Base-by-base conservation (phyloP, 2,329 filamentous ascomycete species). In the Xylariales sp. region DNA sequence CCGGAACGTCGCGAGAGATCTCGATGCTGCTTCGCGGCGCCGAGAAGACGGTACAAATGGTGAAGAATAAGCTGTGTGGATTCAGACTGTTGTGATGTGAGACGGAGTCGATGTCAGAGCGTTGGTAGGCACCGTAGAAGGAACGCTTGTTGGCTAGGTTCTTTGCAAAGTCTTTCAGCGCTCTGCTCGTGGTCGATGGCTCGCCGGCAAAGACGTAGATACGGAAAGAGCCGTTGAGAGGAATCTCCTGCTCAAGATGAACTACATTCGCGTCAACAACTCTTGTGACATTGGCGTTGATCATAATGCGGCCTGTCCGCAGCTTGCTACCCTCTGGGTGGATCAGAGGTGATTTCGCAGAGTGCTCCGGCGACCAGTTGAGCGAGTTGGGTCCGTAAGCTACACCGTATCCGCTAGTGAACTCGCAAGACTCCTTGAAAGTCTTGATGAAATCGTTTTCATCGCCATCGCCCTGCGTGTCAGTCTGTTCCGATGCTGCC, bases 331-430 rank as follows among this genome's bases (percentile, higher is more conserved):
- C 73, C 29, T 75, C 63, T 3, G 84, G 77, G 44, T 86, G 74
- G 58, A 93, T 84, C 43, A 88, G 66, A 9, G 74, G 64, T 14
- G 86, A 87, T 55, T 84, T 73, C 11, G 84, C 86, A 1, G 80
- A 72, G 63, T 95, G 89, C 3, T 69, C 68, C 1, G 78, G 62
- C 8, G 84, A 86, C 87, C 88, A 95, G 67, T 95, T 95, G 64
- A 95, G 74, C 21, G 77, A 65, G 64, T 95, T 96, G 40, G 85
- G 74, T 49, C 82, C 76, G 68, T 95, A 95, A 21, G 82, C 84
- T 16, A 95, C 88, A 46, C 90, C 90, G 60, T 95, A 95, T 44
- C 90, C 90, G 49, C 85, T 89, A 9, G 89, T 95, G 63, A 95
- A 95, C 57, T 93, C 88, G 70, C 89, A 95, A 21, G 82, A 81